These are phyloP conservation scores for Lepidium sativum DNA, from an alignment of 345 rosid species.

Conservation along the genomic window DNA sequence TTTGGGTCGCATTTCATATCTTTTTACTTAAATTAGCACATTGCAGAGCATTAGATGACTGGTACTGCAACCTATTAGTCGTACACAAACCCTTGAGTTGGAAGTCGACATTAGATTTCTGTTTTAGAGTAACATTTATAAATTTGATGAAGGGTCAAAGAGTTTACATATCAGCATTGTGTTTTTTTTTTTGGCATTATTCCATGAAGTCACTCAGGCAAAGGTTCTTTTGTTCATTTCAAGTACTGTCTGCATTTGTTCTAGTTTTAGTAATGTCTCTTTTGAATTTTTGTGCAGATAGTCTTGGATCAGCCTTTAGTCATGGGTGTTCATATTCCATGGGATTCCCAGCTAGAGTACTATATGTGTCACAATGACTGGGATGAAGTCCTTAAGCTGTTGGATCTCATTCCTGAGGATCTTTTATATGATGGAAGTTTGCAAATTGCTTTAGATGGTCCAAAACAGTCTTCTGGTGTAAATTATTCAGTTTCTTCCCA, in stretches of 20 bases:
- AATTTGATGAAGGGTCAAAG: conserved; percentile 6
- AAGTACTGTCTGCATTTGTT: neutral
- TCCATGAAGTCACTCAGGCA: neutral
- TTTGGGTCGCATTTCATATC: conserved; percentile 9
- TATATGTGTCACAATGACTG: conserved; percentile 78
- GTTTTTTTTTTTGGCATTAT: neutral
- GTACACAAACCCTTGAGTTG: neutral
- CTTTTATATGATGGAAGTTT: conserved; percentile 63
- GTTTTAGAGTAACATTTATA: neutral
- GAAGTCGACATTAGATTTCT: neutral
- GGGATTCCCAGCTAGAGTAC: conserved; percentile 96
- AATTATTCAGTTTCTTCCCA: conserved; percentile 34
- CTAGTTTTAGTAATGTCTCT: conserved; percentile 15
- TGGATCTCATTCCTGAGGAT: conserved; percentile 68
- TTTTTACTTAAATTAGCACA: neutral
- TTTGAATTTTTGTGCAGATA: conserved; percentile 49
- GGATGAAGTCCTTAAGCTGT: conserved; percentile 77
- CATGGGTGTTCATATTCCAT: conserved; percentile 87
- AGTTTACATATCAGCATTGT: neutral
- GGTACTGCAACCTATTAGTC: neutral
- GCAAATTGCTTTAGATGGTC: conserved; percentile 62
- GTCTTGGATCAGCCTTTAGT: conserved; percentile 89
- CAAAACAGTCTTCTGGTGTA: conserved; percentile 40
- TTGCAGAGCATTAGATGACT: conserved; percentile 5
- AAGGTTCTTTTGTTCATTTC: neutral